Evolutionary conservation across 345 rosid genomes (phyloP).

Genomic region (Rubroshorea leprosula): DNA sequence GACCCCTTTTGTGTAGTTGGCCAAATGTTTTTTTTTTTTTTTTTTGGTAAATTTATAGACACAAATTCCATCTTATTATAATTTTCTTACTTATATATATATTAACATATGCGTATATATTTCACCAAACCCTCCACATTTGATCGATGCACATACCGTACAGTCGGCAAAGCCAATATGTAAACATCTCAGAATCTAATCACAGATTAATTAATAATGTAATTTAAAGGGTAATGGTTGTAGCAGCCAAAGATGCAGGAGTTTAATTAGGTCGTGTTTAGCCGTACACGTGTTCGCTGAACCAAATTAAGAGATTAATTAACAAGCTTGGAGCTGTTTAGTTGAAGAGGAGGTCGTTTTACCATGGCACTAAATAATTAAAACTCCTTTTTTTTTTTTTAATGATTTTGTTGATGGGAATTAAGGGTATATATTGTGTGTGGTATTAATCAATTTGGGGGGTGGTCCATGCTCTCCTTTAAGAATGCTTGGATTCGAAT

Average conservation of each 20-base stretch:
- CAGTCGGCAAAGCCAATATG: constrained; percentile 11
- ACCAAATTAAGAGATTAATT: constrained; percentile 4
- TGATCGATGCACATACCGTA: background rate
- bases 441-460: constrained; percentile 1
- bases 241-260: background rate
- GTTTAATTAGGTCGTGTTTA: background rate
- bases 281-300: background rate
- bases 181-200: constrained; percentile 16
- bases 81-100: too few relatives aligned
- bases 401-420: background rate
- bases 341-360: constrained; percentile 25
- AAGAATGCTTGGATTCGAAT: constrained; percentile 26
- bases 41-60: too few relatives aligned
- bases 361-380: constrained; percentile 13
- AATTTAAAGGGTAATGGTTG: background rate
- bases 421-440: too few relatives aligned
- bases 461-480: constrained; percentile 27
- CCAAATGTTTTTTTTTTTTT: too few relatives aligned
- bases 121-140: constrained; percentile 4
- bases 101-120: too few relatives aligned
- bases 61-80: too few relatives aligned
- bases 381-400: constrained; percentile 4
- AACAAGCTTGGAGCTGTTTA: background rate
- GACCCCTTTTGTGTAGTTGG: too few relatives aligned
- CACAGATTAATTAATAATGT: background rate